Evolutionary conservation across 2,329 filamentous ascomycete genomes (phyloP).

Genomic region (Monilinia aucupariae): DNA sequence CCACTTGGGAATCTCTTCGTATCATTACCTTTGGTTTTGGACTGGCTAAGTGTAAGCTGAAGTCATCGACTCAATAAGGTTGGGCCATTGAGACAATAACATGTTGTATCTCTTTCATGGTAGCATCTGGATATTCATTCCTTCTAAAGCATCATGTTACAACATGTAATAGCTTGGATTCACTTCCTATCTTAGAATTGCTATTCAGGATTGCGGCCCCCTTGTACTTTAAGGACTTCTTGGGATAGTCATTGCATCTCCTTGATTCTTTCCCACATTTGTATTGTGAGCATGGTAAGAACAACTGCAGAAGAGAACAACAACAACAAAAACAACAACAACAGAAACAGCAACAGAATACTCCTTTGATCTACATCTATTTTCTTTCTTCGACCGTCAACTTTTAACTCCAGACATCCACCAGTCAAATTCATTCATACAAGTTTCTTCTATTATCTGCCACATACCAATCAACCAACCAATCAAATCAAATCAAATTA

Average conservation of each 20-base stretch:
- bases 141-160: too few species aligned
- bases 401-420: neutral
- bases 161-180: neutral
- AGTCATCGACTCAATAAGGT: too few species aligned
- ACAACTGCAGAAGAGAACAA: neutral
- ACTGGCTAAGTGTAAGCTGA: too few species aligned
- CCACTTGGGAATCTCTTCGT: too few species aligned
- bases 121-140: neutral
- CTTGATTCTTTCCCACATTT: neutral
- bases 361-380: neutral
- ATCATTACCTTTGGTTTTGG: too few species aligned
- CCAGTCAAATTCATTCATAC: neutral
- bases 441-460: neutral
- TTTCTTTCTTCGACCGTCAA: neutral
- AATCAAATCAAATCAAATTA: too few species aligned
- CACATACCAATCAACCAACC: too few species aligned
- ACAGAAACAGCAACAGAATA: too few species aligned
- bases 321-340: too few species aligned
- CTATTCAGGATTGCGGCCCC: neutral
- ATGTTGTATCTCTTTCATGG: neutral
- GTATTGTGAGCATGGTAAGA: neutral
- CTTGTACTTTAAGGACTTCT: too few species aligned
- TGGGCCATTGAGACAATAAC: too few species aligned
- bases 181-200: neutral
- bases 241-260: too few species aligned